phyloP scores from a whole-genome alignment of 768 basidiomycete species.

The Auriculariales sp. region DNA sequence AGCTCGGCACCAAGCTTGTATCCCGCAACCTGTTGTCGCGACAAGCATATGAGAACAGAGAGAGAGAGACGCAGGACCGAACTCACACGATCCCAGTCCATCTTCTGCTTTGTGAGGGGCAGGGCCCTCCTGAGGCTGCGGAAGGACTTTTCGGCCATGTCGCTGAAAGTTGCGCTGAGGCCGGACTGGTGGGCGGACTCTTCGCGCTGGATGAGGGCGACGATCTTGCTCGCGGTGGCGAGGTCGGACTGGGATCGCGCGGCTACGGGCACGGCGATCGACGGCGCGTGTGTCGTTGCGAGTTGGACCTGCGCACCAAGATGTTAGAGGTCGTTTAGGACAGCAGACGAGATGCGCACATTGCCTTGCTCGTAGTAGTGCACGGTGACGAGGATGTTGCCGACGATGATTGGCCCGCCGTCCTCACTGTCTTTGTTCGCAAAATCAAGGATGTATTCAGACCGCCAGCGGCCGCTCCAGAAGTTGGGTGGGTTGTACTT shows the following conservation, averaged over 20 bases:
- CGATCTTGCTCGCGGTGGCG: slow-evolving; percentile 50
- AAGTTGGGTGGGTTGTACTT: slow-evolving; percentile 90
- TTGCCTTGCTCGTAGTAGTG: slow-evolving; percentile 99
- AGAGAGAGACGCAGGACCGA: background rate
- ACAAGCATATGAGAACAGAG: background rate
- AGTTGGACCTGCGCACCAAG: slow-evolving; percentile 63
- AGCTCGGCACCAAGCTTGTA: slow-evolving; percentile 70
- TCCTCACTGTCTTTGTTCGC: slow-evolving; percentile 36
- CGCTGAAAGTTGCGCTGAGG: slow-evolving; percentile 69
- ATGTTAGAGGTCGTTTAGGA: background rate
- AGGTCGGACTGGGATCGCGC: slow-evolving; percentile 51
- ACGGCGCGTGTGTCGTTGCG: slow-evolving; percentile 42
- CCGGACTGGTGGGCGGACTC: slow-evolving; percentile 67
- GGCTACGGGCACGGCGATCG: slow-evolving; percentile 6
- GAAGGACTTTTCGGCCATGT: slow-evolving; percentile 90
- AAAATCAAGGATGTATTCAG: slow-evolving; percentile 65
- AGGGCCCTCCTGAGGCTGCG: slow-evolving; percentile 79
- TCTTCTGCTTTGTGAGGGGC: slow-evolving; percentile 82
- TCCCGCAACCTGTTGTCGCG: slow-evolving; percentile 27
- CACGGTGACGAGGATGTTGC: slow-evolving; percentile 66
- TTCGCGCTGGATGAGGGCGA: slow-evolving; percentile 71
- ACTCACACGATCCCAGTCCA: slow-evolving; percentile 87
- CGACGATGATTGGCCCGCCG: no score
- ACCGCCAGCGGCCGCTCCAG: slow-evolving; percentile 96
- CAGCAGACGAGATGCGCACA: slow-evolving; percentile 26